Evolutionary conservation across 1,139 yeast species (phyloP), one percentile per base, ranked within the genome.

Genomic region (Kodamaea plutei): DNA sequence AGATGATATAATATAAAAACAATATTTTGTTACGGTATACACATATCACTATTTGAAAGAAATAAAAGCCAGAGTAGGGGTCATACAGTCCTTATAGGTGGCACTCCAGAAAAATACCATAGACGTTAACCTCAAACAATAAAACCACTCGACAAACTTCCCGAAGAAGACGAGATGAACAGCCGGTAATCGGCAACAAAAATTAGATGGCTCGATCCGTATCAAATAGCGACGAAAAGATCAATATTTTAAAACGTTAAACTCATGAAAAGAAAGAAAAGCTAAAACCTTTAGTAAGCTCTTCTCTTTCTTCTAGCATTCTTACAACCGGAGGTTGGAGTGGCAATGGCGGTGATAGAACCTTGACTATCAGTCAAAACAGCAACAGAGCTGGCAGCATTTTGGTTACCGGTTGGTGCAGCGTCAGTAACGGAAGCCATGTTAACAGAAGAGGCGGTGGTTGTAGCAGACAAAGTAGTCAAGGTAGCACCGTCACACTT

Each of bases 401-500:
- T 33, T 11, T 46, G 36, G 30, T 7, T 9, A 7, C 8, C 8
- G 8, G 44, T 37, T 8, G 42, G 23, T n/a, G 53, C 39, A 6
- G 20, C 20, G 12, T 21, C 11, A 8, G 23, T 21, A 15, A 25
- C 14, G 43, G 30, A 8, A 9, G 30, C 39, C 16, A 43, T 42
- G 25, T 40, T 37, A 4, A 28, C 25, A 18, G 39, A 32, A 11
- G 45, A 31, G 10, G 57, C 30, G 20, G 50, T 40, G 25, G 54
- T 46, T 20, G 48, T 30, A 15, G 49, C 41, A 15, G 36, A 26
- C 12, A 56, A 34, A 29, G 63, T 56, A 22, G 60, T 44, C 33
- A 58, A 49, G 8, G 63, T 43, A 14, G 54, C 37, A 33, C 58
- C 62, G 26, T 50, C 58, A 61, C 73, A 67, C 30, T 62, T 48